phyloP scores from a whole-genome alignment of 495 filamentous ascomycete species.

The Lepidopterella palustris region DNA sequence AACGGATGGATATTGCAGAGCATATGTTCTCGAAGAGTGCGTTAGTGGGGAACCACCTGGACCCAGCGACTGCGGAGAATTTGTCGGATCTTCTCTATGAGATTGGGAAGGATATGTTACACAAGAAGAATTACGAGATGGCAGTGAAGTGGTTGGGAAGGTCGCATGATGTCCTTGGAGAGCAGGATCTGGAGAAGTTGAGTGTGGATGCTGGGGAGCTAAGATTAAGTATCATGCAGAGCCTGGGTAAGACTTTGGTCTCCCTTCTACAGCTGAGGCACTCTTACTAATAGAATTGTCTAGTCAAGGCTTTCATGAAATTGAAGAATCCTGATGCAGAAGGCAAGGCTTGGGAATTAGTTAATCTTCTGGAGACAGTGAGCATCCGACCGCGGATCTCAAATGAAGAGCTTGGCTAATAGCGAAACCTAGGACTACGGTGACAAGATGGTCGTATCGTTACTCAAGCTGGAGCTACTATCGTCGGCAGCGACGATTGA shows the following conservation, averaged over 20 bases:
- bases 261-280: not conserved
- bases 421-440: conserved; percentile 45
- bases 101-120: conserved; percentile 58
- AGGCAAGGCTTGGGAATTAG: conserved; percentile 50
- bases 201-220: conserved; percentile 58
- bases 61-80: conserved; percentile 51
- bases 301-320: conserved; percentile 49
- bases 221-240: conserved; percentile 57
- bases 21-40: conserved; percentile 61
- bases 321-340: conserved; percentile 40
- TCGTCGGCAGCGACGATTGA: conserved; percentile 31
- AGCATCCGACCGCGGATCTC: not conserved
- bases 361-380: conserved; percentile 51
- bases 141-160: conserved; percentile 71
- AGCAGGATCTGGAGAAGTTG: conserved; percentile 49
- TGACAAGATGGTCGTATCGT: conserved; percentile 54
- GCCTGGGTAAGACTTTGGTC: conserved; percentile 14
- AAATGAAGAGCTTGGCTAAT: not conserved
- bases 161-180: conserved; percentile 53
- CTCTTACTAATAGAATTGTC: conserved; percentile 25
- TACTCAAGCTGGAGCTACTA: conserved; percentile 65
- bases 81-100: conserved; percentile 66
- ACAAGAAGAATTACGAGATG: conserved; percentile 45
- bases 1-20: conserved; percentile 66
- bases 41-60: conserved; percentile 36